Conservation (phyloP, 2,329 filamentous ascomycete species). For the Pseudogymnoascus sp. region DNA sequence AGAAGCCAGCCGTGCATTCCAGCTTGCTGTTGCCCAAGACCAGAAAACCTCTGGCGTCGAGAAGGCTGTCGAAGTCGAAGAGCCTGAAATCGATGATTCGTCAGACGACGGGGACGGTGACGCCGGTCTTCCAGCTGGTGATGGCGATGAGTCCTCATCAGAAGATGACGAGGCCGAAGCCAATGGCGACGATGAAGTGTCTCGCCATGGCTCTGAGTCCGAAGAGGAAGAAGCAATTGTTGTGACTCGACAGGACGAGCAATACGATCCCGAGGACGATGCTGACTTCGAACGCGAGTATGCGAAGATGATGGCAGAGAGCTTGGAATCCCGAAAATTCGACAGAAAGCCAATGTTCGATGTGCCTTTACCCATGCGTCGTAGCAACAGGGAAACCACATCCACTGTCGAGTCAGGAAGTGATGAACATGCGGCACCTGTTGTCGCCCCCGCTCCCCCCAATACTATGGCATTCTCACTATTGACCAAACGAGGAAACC, state of each 20-base stretch:
- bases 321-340: constrained; percentile 89
- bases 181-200: constrained; percentile 44
- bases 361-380: constrained; percentile 87
- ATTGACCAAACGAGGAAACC: constrained; percentile 91
- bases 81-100: constrained; percentile 58
- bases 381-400: constrained; percentile 55
- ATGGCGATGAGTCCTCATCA: constrained; percentile 34
- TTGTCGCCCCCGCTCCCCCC: constrained; percentile 28
- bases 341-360: constrained; percentile 93
- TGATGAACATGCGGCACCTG: constrained; percentile 29
- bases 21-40: constrained; percentile 81
- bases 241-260: constrained; percentile 82
- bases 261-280: constrained; percentile 86
- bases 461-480: constrained; percentile 94
- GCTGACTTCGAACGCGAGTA: constrained; percentile 97
- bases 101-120: constrained; percentile 64
- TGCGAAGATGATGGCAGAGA: constrained; percentile 97
- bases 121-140: constrained; percentile 44
- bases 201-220: constrained; percentile 52
- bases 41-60: constrained; percentile 72
- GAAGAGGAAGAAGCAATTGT: constrained; percentile 82
- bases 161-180: constrained; percentile 41
- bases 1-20: constrained; percentile 76
- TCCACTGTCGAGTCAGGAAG: constrained; percentile 29
- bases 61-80: constrained; percentile 62